phyloP scores from a whole-genome alignment of 768 basidiomycete species.

The Phaffia australis region DNA sequence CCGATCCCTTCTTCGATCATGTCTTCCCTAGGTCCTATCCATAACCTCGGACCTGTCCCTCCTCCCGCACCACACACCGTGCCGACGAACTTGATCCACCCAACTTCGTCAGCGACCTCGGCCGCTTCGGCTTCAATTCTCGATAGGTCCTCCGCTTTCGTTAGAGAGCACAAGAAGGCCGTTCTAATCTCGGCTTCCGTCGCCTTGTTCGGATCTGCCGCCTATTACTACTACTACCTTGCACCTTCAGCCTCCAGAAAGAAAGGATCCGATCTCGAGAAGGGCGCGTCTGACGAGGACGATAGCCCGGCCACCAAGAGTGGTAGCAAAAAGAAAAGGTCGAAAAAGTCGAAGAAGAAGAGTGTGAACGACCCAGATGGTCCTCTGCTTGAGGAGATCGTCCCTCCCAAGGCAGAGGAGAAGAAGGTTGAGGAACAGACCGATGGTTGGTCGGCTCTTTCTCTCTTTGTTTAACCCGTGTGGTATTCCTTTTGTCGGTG shows the following conservation, averaged over 20 bases:
- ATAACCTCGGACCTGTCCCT: slow-evolving; percentile 13
- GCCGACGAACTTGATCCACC: background rate
- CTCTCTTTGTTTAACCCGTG: no score
- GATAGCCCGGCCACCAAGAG: slow-evolving; percentile 11
- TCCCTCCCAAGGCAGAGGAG: slow-evolving; percentile 1
- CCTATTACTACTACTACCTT: slow-evolving; percentile 8
- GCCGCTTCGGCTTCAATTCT: slow-evolving; percentile 6
- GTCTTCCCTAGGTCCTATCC: slow-evolving; percentile 11
- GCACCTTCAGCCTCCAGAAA: background rate
- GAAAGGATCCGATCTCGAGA: background rate
- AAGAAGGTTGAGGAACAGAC: background rate
- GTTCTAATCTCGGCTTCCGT: slow-evolving; percentile 5
- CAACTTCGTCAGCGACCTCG: slow-evolving; percentile 1
- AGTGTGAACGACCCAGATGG: slow-evolving; percentile 21
- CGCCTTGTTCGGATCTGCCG: slow-evolving; percentile 7
- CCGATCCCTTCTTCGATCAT: background rate
- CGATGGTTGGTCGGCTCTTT: background rate
- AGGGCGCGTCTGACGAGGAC: background rate
- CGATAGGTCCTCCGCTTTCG: background rate
- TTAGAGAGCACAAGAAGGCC: background rate
- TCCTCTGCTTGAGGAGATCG: slow-evolving; percentile 24
- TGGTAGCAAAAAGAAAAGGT: slow-evolving; percentile 22
- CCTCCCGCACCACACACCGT: background rate
- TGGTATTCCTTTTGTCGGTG: no score
- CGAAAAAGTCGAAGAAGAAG: slow-evolving; percentile 16